phyloP scores from a whole-genome alignment of 257 asterid species.

The Pogostemon cablin region DNA sequence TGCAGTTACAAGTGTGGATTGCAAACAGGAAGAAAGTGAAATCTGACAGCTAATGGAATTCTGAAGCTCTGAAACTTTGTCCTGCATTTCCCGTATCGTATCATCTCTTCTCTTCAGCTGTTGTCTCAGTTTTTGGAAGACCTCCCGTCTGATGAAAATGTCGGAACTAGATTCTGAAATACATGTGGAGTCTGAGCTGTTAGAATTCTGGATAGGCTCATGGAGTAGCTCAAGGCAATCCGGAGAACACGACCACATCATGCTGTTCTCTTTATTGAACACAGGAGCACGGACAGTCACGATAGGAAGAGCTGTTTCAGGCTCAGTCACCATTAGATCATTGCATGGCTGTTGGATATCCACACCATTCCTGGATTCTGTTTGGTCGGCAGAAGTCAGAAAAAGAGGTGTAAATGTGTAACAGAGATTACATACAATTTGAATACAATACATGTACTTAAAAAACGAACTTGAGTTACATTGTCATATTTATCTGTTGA shows the following conservation, averaged over 20 bases:
- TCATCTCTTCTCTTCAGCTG: constrained; percentile 95
- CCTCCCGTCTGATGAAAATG: constrained; percentile 83
- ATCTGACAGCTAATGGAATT: constrained; percentile 55
- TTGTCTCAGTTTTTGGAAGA: constrained; percentile 83
- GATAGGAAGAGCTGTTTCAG: constrained; percentile 3
- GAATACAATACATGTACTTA: neutral
- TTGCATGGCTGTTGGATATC: constrained; percentile 51
- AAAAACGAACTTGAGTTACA: neutral
- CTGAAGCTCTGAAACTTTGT: constrained; percentile 76
- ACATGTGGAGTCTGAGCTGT: constrained; percentile 90
- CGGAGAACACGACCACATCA: constrained; percentile 79
- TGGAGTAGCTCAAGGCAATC: constrained; percentile 84
- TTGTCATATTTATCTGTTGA: neutral
- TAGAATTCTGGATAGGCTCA: constrained; percentile 80
- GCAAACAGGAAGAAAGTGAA: constrained; percentile 75
- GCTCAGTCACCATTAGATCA: constrained; percentile 39
- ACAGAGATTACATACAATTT: neutral
- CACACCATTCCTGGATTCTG: constrained; percentile 46
- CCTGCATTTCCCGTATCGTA: constrained; percentile 92
- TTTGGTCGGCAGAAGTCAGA: constrained; percentile 15
- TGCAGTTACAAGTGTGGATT: constrained; percentile 71
- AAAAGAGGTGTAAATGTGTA: neutral
- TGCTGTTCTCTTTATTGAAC: constrained; percentile 71
- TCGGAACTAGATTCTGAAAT: constrained; percentile 94
- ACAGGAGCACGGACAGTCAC: constrained; percentile 59